Evolutionary conservation across 371 early-diverging fungal genomes (phyloP).

Genomic region (Mortierella sp.): DNA sequence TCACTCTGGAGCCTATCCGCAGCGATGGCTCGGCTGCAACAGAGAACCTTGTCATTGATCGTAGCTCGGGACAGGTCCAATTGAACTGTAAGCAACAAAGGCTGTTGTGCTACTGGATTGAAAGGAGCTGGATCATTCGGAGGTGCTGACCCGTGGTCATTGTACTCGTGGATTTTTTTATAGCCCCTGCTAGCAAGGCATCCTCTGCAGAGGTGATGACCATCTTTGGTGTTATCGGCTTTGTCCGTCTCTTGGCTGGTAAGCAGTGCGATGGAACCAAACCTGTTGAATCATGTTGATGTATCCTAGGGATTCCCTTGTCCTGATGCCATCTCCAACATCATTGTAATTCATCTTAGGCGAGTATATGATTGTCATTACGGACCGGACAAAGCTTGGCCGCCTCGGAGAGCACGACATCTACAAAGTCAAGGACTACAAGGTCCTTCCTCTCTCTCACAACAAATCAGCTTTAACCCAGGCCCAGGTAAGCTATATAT

Average conservation of each 20-base stretch:
- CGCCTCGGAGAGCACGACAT: conserved; percentile 70
- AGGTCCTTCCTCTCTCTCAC: conserved; percentile 75
- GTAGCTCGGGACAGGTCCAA: conserved; percentile 32
- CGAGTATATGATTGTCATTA: conserved; percentile 86
- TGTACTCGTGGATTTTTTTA: not conserved
- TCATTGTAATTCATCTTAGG: conserved; percentile 59
- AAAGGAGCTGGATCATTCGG: no score
- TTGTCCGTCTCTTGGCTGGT: conserved; percentile 80
- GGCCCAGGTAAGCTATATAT: conserved; percentile 55
- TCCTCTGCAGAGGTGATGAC: conserved; percentile 47
- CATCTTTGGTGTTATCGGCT: conserved; percentile 80
- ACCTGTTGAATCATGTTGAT: not conserved
- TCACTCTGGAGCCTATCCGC: conserved; percentile 46
- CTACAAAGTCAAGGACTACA: conserved; percentile 76
- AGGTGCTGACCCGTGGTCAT: not conserved
- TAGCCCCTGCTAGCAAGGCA: conserved; percentile 25
- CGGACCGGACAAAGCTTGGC: conserved; percentile 79
- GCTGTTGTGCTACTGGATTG: no score
- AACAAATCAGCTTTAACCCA: conserved; percentile 59
- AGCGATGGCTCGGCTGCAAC: conserved; percentile 43
- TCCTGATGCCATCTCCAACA: not conserved
- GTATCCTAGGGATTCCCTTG: not conserved
- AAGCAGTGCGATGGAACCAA: not conserved
- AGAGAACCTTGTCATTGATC: conserved; percentile 45
- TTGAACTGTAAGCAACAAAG: conserved; percentile 32